Percentiles rank a stretch among this genome's conserved stretches.
phyloP scores from a whole-genome alignment of 768 basidiomycete species.

The Rhodotorula toruloides region DNA sequence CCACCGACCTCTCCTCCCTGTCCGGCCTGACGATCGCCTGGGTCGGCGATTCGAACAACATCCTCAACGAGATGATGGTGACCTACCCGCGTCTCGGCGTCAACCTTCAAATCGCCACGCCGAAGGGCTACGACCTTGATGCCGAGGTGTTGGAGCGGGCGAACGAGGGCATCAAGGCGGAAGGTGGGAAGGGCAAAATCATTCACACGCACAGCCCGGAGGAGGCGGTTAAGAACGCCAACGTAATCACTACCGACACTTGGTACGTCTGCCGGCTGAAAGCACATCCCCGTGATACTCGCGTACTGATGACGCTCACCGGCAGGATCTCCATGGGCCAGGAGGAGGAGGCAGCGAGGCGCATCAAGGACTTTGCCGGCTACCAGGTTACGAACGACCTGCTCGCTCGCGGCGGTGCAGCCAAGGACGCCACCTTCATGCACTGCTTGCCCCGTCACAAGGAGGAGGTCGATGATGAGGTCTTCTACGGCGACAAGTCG shows the following conservation, averaged over 20 bases:
- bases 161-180: conserved; percentile 49
- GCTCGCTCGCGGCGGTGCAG: conserved; percentile 52
- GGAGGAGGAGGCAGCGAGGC: conserved; percentile 83
- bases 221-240: conserved; percentile 81
- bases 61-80: conserved; percentile 95
- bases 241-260: conserved; percentile 95
- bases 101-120: conserved; percentile 74
- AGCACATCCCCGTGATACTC: not conserved
- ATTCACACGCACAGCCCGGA: conserved; percentile 52
- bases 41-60: conserved; percentile 90
- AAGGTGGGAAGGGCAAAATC: conserved; percentile 36
- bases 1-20: conserved; percentile 48
- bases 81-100: conserved; percentile 88
- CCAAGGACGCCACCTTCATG: conserved; percentile 59
- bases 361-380: conserved; percentile 77
- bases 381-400: conserved; percentile 91
- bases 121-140: conserved; percentile 53
- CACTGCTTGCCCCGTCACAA: conserved; percentile 91
- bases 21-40: conserved; percentile 83
- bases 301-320: not conserved
- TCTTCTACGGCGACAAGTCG: conserved; percentile 87
- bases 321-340: conserved; percentile 97
- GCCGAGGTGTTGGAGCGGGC: conserved; percentile 73
- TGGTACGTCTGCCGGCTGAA: conserved; percentile 58
- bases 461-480: conserved; percentile 93